Evolutionary conservation across 1,284 basidiomycete species (phyloP).

Genomic region (Xerocomus subilludens): DNA sequence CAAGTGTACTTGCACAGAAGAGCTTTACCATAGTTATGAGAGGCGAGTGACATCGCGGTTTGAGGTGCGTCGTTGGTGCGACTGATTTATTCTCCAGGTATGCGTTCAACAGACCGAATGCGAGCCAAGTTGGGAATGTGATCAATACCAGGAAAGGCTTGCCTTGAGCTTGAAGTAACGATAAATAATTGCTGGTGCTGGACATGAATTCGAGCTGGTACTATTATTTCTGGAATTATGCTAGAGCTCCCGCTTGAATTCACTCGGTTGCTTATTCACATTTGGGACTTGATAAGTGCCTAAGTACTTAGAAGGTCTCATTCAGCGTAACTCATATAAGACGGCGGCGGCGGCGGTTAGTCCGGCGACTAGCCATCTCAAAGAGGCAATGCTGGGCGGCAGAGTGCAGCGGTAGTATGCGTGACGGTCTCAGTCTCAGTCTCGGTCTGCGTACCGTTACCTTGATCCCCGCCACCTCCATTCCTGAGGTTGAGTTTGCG

Average conservation of each 20-base stretch:
- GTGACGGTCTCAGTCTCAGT: slow-evolving; percentile 51
- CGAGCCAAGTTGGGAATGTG: slow-evolving; percentile 76
- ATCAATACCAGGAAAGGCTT: slow-evolving; percentile 71
- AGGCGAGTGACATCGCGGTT: slow-evolving; percentile 55
- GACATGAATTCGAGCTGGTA: too few relatives aligned
- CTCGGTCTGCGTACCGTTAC: slow-evolving; percentile 56
- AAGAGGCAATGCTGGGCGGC: too few relatives aligned
- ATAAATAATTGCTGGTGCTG: neutral
- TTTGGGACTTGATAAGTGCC: too few relatives aligned
- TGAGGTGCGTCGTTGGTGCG: neutral
- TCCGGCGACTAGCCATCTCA: too few relatives aligned
- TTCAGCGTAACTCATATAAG: too few relatives aligned
- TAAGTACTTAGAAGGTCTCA: too few relatives aligned
- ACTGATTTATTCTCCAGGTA: slow-evolving; percentile 59
- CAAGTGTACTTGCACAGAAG: slow-evolving; percentile 73
- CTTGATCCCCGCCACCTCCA: slow-evolving; percentile 49
- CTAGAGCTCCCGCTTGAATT: too few relatives aligned
- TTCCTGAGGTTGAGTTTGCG: slow-evolving; percentile 73
- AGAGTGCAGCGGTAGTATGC: too few relatives aligned
- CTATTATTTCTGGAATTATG: too few relatives aligned
- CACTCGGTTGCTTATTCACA: too few relatives aligned
- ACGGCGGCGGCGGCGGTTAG: too few relatives aligned
- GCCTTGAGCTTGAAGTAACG: slow-evolving; percentile 59
- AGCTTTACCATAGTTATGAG: slow-evolving; percentile 81
- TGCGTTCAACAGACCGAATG: slow-evolving; percentile 77